Percentiles rank a stretch among this genome's conserved stretches.
These are phyloP conservation scores for Neurospora intermedia DNA, from an alignment of 495 filamentous ascomycete species.

Conservation along the genomic window DNA sequence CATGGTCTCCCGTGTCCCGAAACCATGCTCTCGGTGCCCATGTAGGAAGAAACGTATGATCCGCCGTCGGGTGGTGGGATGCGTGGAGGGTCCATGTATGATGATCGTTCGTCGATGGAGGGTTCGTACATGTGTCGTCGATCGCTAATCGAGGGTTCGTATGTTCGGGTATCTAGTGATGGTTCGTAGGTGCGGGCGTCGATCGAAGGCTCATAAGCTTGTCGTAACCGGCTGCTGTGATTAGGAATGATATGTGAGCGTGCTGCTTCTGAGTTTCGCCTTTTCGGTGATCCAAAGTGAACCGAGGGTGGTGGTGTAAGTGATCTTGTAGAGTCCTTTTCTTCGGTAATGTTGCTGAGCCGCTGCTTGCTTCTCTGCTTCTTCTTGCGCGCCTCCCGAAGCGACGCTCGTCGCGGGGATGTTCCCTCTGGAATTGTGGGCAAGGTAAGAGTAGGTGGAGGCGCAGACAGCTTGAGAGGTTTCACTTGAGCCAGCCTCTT, in stretches of 20 bases:
- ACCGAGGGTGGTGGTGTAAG: slow-evolving; percentile 1
- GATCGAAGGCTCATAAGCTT: slow-evolving; percentile 40
- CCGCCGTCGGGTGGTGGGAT: slow-evolving; percentile 33
- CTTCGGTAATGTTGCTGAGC: background rate
- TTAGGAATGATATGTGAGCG: background rate
- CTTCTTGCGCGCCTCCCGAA: slow-evolving; percentile 17
- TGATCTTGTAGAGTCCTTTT: background rate
- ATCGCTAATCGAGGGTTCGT: slow-evolving; percentile 25
- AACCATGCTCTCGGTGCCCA: slow-evolving; percentile 15
- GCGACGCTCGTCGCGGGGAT: slow-evolving; percentile 30
- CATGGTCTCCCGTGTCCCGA: background rate
- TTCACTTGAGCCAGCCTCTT: slow-evolving; percentile 5
- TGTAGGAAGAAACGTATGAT: slow-evolving; percentile 31
- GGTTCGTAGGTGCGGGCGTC: slow-evolving; percentile 21
- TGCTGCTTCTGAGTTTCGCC: slow-evolving; percentile 7
- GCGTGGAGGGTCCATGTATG: slow-evolving; percentile 32
- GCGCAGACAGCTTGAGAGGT: background rate
- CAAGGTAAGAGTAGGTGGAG: slow-evolving; percentile 12
- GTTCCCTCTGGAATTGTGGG: slow-evolving; percentile 35
- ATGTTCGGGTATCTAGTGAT: slow-evolving; percentile 14
- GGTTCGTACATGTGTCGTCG: slow-evolving; percentile 1
- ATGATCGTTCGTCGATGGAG: slow-evolving; percentile 12
- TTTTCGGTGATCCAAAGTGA: slow-evolving; percentile 26
- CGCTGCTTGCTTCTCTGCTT: background rate
- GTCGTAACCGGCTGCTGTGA: slow-evolving; percentile 24